These are phyloP conservation scores for Aristolochia californica DNA, from an alignment of 164 flowering plant genomes.

Conservation along the genomic window DNA sequence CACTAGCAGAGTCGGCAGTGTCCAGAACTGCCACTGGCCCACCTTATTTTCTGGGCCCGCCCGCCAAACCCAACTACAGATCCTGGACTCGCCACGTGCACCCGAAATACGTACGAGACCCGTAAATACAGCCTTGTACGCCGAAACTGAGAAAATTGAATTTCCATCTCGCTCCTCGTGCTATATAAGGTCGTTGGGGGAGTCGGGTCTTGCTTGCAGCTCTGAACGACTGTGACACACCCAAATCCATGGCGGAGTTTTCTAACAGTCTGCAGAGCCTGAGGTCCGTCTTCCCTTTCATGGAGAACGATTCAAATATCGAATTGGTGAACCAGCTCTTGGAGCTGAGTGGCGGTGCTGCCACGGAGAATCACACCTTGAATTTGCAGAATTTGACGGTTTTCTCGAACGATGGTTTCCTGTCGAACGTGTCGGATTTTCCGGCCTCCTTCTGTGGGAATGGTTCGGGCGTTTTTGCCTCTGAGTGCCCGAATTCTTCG, in stretches of 20 bases:
- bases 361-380: constrained; percentile 9
- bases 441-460: not conserved
- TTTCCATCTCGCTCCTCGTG: not conserved
- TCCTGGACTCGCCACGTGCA: constrained; percentile 10
- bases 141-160: not conserved
- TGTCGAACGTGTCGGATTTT: not conserved
- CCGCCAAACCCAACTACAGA: constrained; percentile 3
- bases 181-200: constrained; percentile 6
- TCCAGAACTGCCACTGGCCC: not conserved
- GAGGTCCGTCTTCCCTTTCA: constrained; percentile 18
- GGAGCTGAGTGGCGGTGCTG: constrained; percentile 8
- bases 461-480: not conserved
- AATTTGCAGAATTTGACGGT: not conserved
- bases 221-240: too few species aligned
- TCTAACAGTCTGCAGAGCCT: constrained; percentile 9
- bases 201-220: constrained; percentile 1
- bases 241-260: constrained; percentile 22
- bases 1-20: not conserved
- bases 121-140: constrained; percentile 2
- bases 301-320: constrained; percentile 24
- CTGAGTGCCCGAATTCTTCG: constrained; percentile 7
- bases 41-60: constrained; percentile 4
- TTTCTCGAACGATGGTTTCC: not conserved
- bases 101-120: not conserved
- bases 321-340: constrained; percentile 20